Evolutionary conservation across 306 rosid genomes (phyloP).

Genomic region (Trifolium subterraneum): DNA sequence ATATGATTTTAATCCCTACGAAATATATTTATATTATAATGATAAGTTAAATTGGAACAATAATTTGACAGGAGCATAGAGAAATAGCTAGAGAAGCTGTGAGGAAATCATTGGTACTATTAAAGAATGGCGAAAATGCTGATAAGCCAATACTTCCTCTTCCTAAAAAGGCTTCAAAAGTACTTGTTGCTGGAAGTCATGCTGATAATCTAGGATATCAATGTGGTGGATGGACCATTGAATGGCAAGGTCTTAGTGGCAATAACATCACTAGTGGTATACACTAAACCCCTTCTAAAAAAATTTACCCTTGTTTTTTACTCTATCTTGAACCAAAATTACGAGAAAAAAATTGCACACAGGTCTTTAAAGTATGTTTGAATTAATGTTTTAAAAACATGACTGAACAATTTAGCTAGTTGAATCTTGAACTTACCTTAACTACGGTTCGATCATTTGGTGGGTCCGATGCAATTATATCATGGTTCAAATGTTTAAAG

Average conservation of each 20-base stretch:
- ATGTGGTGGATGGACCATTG: constrained; percentile 55
- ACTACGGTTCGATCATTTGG: background rate
- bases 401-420: background rate
- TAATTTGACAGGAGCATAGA: constrained; percentile 48
- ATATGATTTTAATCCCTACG: background rate
- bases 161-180: constrained; percentile 47
- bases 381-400: too few species aligned
- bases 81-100: constrained; percentile 51
- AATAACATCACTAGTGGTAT: constrained; percentile 42
- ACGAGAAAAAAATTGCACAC: background rate
- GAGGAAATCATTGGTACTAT: constrained; percentile 46
- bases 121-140: constrained; percentile 42
- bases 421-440: background rate
- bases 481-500: too few species aligned
- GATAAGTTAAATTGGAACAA: background rate
- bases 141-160: constrained; percentile 48
- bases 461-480: background rate
- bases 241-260: constrained; percentile 49
- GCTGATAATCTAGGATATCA: constrained; percentile 53
- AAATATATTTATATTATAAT: background rate
- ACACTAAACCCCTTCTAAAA: background rate
- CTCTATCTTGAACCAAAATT: background rate
- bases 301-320: too few species aligned
- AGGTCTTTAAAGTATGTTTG: background rate
- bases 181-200: constrained; percentile 53